Base-by-base conservation (phyloP, 1,139 yeast species). In the Nakaseomyces nivariensis region DNA sequence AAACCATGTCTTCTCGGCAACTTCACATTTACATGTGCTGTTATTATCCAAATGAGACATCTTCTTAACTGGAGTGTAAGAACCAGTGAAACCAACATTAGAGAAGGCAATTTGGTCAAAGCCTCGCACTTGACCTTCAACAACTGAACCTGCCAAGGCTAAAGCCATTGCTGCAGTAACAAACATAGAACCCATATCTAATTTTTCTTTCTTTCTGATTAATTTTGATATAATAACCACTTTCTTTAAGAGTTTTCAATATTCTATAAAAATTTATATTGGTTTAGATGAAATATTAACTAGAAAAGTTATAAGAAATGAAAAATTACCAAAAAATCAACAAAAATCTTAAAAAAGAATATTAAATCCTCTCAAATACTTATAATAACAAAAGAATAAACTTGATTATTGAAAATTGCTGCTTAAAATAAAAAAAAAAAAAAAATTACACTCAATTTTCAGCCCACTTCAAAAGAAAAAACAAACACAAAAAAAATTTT, bases 11-110 rank as follows among this genome's bases (percentile, higher is more conserved):
- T 64, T 59, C 5, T 56, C 58, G 13, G 67, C 71, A 7, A 69
- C 61, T 54, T 70, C 70, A 65, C 85, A 82, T 17, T 77, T 57
- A 71, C 92, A 83, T 34, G 52, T 54, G 17, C 67, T 55, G 36
- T 78, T 80, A 32, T 71, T 57, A 43, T 67, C 62, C 49, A 75
- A 76, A 59, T 78, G 67, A 68, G 73, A 72, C 33, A 73, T 56
- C 51, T 72, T 69, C 60, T 78, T 75, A 50, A 85, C 86, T 46
- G 81, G 81, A 52, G 68, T 69, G 67, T 78, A 85, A 46, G 76
- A 67, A 45, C 94, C 94, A 9, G 77, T 70, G 61, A 73, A 85
- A 3, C 94, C 94, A 46, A 84, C 71, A 59, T 81, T 82, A 8
- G 70, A 71, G 58, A 79, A 81, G 55, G 76, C 75, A 26, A 81